Conservation (phyloP, 2,329 filamentous ascomycete genomes). For the Beauveria sp. region DNA sequence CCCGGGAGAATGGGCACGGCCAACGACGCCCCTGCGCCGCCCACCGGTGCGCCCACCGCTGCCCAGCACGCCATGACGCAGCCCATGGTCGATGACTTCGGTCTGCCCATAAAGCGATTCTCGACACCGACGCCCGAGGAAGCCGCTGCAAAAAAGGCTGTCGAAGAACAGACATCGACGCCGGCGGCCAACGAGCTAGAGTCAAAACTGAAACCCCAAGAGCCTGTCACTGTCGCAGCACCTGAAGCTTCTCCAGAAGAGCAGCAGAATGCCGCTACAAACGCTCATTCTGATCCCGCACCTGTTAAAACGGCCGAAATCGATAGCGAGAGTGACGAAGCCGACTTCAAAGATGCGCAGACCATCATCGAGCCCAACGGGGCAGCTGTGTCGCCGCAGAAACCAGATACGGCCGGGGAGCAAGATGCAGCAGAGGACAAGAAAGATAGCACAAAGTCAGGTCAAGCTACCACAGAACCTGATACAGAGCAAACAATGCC, state of each 20-base stretch:
- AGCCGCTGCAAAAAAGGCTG: not conserved
- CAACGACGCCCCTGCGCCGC: conserved; percentile 20
- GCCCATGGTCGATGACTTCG: conserved; percentile 59
- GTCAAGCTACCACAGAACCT: not conserved
- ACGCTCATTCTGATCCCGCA: not conserved
- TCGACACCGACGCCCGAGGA: conserved; percentile 9
- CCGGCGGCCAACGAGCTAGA: conserved; percentile 3
- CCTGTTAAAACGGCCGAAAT: conserved; percentile 13
- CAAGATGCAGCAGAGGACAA: not conserved
- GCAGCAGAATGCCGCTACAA: not conserved
- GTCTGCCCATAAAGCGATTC: conserved; percentile 53
- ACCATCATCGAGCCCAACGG: conserved; percentile 19
- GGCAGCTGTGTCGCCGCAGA: conserved; percentile 23
- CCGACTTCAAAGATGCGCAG: conserved; percentile 30
- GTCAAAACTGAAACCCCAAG: conserved; percentile 4
- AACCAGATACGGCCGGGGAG: not conserved
- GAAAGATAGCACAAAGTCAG: not conserved
- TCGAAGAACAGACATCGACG: not conserved
- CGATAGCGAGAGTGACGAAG: conserved; percentile 29
- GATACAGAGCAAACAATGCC: not conserved
- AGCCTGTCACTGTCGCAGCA: not conserved
- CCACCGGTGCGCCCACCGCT: conserved; percentile 21
- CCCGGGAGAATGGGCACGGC: conserved; percentile 18
- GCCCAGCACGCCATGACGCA: conserved; percentile 4
- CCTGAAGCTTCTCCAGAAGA: conserved; percentile 16